A percentile compares a stretch with the other conserved stretches of the same genome.
phyloP scores from a whole-genome alignment of 176 grass and related monocot species.

The Carex kokanica region DNA sequence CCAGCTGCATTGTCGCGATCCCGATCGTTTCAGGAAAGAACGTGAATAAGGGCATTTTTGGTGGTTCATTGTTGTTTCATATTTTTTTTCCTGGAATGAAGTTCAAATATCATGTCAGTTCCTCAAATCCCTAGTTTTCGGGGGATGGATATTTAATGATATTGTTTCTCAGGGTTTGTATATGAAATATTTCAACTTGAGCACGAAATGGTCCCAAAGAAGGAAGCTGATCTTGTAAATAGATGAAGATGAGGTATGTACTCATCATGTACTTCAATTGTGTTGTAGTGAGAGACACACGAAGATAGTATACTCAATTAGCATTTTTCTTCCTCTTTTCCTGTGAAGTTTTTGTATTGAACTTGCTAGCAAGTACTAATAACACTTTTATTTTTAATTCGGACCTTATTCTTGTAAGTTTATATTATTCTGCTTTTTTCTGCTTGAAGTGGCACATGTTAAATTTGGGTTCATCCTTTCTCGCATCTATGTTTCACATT shows the following conservation, averaged over 20 bases:
- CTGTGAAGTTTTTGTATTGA: neutral
- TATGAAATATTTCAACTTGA: conserved; percentile 4
- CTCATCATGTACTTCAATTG: conserved; percentile 1
- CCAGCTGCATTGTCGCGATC: conserved; percentile 50
- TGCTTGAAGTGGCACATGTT: neutral
- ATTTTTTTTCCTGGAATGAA: neutral
- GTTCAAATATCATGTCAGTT: neutral
- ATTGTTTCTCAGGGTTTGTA: conserved; percentile 1
- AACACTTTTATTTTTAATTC: neutral
- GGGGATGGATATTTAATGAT: conserved; percentile 3
- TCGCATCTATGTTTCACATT: neutral
- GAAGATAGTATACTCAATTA: conserved; percentile 19
- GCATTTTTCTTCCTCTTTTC: neutral
- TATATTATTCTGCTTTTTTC: neutral
- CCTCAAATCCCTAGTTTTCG: neutral
- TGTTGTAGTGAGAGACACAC: neutral
- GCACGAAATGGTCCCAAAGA: neutral
- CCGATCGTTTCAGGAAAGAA: conserved; percentile 63
- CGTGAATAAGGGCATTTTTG: conserved; percentile 33
- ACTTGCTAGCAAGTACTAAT: neutral
- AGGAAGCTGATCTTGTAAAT: conserved; percentile 14
- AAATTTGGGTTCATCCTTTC: neutral
- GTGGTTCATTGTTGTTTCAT: neutral
- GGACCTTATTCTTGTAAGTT: neutral
- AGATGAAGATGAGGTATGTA: conserved; percentile 9